phyloP scores from a whole-genome alignment of 2,329 filamentous ascomycete species.

The Aaosphaeria arxii region DNA sequence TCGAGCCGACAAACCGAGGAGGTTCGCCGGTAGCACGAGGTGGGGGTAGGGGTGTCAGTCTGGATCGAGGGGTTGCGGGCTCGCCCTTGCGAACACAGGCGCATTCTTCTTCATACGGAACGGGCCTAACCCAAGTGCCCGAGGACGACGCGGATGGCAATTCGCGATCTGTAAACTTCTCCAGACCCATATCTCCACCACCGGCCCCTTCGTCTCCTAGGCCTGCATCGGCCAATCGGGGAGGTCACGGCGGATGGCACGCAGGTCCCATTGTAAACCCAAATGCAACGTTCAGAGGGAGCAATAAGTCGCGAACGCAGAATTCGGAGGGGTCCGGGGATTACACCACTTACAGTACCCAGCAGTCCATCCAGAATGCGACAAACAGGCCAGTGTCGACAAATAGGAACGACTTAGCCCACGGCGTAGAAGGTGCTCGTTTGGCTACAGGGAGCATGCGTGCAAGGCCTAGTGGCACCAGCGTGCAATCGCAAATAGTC shows the following conservation, averaged over 20 bases:
- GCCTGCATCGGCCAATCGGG: conserved; percentile 9
- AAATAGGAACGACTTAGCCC: conserved; percentile 37
- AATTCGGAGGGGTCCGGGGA: conserved; percentile 19
- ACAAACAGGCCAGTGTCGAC: conserved; percentile 40
- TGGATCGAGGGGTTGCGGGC: conserved; percentile 34
- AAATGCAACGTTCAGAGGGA: conserved; percentile 25
- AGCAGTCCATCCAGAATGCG: conserved; percentile 34
- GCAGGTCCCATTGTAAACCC: conserved; percentile 33
- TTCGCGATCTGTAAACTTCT: conserved; percentile 52
- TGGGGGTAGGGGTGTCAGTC: conserved; percentile 37
- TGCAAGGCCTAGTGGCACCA: conserved; percentile 48
- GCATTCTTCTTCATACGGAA: conserved; percentile 14
- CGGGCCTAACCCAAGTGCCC: conserved; percentile 41
- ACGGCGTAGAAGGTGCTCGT: conserved; percentile 38
- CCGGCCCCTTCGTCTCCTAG: conserved; percentile 21
- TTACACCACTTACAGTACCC: conserved; percentile 18
- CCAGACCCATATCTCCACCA: conserved; percentile 51
- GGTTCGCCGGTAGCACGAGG: conserved; percentile 41
- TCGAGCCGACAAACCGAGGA: conserved; percentile 49
- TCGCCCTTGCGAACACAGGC: conserved; percentile 19
- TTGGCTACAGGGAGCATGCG: conserved; percentile 53
- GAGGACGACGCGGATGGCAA: conserved; percentile 43
- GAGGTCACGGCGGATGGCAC: conserved; percentile 36
- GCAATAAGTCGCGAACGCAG: conserved; percentile 23
- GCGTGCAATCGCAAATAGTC: conserved; percentile 27